Base-by-base conservation (phyloP, 305 asterid genomes). In the Fraxinus paxiana region DNA sequence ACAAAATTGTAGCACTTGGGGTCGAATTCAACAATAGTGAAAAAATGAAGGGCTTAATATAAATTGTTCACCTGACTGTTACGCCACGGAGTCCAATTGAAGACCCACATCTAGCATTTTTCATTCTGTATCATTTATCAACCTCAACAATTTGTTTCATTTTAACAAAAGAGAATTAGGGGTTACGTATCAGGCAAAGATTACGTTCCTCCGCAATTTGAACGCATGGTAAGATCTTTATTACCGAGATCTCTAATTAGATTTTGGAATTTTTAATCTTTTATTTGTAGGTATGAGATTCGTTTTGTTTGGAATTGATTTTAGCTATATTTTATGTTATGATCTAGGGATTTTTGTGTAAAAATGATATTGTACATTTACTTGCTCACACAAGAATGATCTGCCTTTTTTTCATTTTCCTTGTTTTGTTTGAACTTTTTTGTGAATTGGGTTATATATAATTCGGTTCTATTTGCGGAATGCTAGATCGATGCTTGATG, bases 161-260 rank as follows among this genome's bases (percentile, higher is more conserved):
- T 24, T 20, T 41, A n/a, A 13, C 18, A 6, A 33, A 20, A 41
- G 38, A 17, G 73, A 77, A 46, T 81, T 69, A 87, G 88, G 92
- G 91, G 83, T 77, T 82, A 9, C 81, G 89, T 82, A 18, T 80
- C 84, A 26, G 91, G 87, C 69, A 89, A 84, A 75, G 91, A 80
- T 73, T 87, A 80, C 26, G 84, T 15, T 61, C 31, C 31, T 61
- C 15, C 13, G 31, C 15, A 22, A 61, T 61, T 61, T 61, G 71
- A 22, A 61, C 33, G n/a, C 67, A 56, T 78, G 94, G 98, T 91
- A 88, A 1, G 37, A 30, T 54, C 38, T 26, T 61, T 54, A 17
- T 54, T 48, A 3, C 59, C 20, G 1, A 18, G 67, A 56, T 56
- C 67, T 56, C 67, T 56, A 56, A 56, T 56, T 56, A 56, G 67